Evolutionary conservation across 495 filamentous ascomycete genomes (phyloP).

Genomic region (Apodospora peruviana): DNA sequence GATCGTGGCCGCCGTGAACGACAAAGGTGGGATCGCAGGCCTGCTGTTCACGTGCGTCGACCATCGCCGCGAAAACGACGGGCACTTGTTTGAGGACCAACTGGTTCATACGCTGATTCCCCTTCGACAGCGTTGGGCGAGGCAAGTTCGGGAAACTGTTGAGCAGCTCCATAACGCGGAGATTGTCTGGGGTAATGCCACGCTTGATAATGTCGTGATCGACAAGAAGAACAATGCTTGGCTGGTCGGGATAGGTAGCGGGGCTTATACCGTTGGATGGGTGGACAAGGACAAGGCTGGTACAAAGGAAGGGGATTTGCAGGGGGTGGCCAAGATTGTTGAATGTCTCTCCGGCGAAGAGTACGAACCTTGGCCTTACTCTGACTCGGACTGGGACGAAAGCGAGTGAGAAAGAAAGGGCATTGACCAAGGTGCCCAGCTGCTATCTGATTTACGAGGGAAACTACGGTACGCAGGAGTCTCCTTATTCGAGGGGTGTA

Average conservation of each 20-base stretch:
- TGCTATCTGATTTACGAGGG: too few relatives aligned
- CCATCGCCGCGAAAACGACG: slow-evolving; percentile 1
- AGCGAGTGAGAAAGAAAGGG: too few relatives aligned
- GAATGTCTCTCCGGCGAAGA: slow-evolving; percentile 36
- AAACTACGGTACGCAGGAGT: too few relatives aligned
- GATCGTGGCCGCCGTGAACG: background rate
- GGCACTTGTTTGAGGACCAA: background rate
- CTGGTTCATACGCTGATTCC: slow-evolving; percentile 4
- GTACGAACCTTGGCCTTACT: background rate
- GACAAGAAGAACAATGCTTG: slow-evolving; percentile 34
- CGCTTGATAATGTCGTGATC: slow-evolving; percentile 41
- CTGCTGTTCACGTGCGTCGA: slow-evolving; percentile 6
- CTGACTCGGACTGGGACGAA: background rate
- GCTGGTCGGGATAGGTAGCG: slow-evolving; percentile 41
- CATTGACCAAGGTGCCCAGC: too few relatives aligned
- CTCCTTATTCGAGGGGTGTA: too few relatives aligned
- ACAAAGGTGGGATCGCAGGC: background rate
- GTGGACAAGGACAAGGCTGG: slow-evolving; percentile 31
- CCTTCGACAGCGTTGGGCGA: slow-evolving; percentile 12
- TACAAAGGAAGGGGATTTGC: slow-evolving; percentile 36
- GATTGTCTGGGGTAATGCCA: slow-evolving; percentile 44
- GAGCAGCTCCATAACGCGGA: slow-evolving; percentile 26
- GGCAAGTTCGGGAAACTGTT: slow-evolving; percentile 14
- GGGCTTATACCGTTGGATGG: slow-evolving; percentile 40
- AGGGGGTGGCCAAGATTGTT: slow-evolving; percentile 19